Conservation (phyloP, 768 basidiomycete genomes). For the Dacryopinax primogenitus region DNA sequence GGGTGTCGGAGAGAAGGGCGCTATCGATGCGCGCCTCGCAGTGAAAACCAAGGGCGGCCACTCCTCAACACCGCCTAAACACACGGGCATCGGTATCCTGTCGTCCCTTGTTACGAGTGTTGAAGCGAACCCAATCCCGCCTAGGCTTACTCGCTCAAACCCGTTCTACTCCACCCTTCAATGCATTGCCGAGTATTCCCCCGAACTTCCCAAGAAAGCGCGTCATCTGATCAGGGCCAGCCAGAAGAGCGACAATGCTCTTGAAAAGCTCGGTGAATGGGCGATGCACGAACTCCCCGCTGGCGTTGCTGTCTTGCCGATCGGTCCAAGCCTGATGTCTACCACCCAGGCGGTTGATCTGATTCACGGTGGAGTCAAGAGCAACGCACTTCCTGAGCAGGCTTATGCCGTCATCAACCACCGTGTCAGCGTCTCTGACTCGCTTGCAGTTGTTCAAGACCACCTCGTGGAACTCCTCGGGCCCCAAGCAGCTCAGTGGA, state of each 20-base stretch:
- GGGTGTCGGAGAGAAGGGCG: constrained; percentile 64
- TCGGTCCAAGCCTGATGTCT: constrained; percentile 38
- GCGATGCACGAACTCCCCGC: constrained; percentile 19
- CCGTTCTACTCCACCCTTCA: constrained; percentile 50
- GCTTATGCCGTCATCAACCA: constrained; percentile 61
- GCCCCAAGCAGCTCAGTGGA: constrained; percentile 39
- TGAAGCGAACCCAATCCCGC: constrained; percentile 46
- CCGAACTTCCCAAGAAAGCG: constrained; percentile 37
- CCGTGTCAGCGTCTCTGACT: constrained; percentile 35
- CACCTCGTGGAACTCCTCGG: constrained; percentile 36
- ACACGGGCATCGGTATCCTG: constrained; percentile 72
- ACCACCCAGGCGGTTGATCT: constrained; percentile 74
- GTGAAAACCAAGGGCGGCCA: constrained; percentile 68
- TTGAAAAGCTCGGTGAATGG: constrained; percentile 39
- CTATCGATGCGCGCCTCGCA: constrained; percentile 48
- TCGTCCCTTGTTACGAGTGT: constrained; percentile 53
- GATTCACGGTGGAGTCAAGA: constrained; percentile 37
- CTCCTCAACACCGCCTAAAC: constrained; percentile 67
- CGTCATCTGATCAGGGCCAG: constrained; percentile 39
- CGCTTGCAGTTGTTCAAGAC: constrained; percentile 33
- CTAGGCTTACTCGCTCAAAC: constrained; percentile 34
- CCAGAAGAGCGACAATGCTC: constrained; percentile 36
- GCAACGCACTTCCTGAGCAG: constrained; percentile 67
- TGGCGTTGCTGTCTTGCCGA: constrained; percentile 23
- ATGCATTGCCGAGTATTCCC: constrained; percentile 53